These are phyloP conservation scores for Camelina sativa DNA, from an alignment of 345 rosid species.

Conservation along the genomic window DNA sequence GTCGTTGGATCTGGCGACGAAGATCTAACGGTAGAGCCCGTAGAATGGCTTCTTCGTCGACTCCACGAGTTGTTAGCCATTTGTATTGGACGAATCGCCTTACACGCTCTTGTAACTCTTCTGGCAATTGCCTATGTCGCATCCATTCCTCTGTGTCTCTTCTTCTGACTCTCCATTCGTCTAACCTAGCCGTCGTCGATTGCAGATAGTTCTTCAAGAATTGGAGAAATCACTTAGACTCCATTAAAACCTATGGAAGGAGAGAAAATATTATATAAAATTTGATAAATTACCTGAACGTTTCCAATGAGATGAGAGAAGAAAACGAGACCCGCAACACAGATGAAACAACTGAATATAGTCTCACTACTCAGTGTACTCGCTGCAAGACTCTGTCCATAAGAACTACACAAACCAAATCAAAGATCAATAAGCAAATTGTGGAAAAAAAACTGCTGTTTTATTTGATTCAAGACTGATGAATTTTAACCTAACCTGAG, in stretches of 20 bases:
- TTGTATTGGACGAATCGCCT: constrained; percentile 81
- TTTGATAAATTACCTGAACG: constrained; percentile 59
- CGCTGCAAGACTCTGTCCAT: constrained; percentile 72
- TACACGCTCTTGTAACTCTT: constrained; percentile 74
- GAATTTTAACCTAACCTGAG: constrained; percentile 53
- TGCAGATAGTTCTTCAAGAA: constrained; percentile 68
- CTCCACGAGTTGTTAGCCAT: constrained; percentile 87
- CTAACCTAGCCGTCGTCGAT: constrained; percentile 82
- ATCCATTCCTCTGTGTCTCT: constrained; percentile 98
- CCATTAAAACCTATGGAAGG: neutral
- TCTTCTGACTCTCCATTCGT: constrained; percentile 85
- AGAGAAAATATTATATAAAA: neutral
- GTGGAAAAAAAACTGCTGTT: neutral
- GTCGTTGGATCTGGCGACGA: constrained; percentile 76
- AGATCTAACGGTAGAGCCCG: constrained; percentile 74
- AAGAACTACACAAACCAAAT: constrained; percentile 62
- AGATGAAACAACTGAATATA: constrained; percentile 63
- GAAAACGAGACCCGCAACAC: constrained; percentile 74
- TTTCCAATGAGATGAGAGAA: constrained; percentile 89
- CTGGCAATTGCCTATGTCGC: constrained; percentile 88
- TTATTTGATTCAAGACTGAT: neutral
- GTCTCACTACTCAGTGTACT: constrained; percentile 65
- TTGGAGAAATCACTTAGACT: constrained; percentile 17
- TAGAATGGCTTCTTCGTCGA: constrained; percentile 78
- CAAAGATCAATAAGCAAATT: neutral